phyloP scores from a whole-genome alignment of 495 filamentous ascomycete species.

The Penicillium paxilli region DNA sequence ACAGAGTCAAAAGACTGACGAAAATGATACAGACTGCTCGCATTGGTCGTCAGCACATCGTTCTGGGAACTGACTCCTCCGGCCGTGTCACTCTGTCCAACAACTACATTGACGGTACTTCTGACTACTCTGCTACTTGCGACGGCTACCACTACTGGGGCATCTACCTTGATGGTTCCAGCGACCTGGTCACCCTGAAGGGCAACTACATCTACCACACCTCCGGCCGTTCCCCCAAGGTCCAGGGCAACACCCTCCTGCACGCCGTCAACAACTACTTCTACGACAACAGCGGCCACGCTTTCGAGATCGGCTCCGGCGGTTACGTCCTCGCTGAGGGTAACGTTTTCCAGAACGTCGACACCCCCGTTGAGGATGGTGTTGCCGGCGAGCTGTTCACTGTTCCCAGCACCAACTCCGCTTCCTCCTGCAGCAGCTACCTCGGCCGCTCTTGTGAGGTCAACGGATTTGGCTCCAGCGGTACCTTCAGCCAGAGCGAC shows the following conservation, averaged over 20 bases:
- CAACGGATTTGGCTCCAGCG: slow-evolving; percentile 49
- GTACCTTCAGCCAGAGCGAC: slow-evolving; percentile 35
- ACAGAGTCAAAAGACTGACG: neutral
- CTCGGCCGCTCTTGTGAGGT: slow-evolving; percentile 46
- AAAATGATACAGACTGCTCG: slow-evolving; percentile 33
- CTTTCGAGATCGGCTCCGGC: slow-evolving; percentile 54
- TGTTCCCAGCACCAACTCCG: slow-evolving; percentile 32
- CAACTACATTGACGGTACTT: slow-evolving; percentile 43
- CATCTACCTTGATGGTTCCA: slow-evolving; percentile 40
- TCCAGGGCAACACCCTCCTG: slow-evolving; percentile 42
- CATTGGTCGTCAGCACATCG: slow-evolving; percentile 47
- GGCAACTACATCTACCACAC: slow-evolving; percentile 50
- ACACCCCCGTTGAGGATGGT: slow-evolving; percentile 23
- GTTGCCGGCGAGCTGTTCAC: slow-evolving; percentile 46
- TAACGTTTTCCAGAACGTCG: slow-evolving; percentile 59
- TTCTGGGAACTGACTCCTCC: slow-evolving; percentile 39
- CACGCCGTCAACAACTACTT: slow-evolving; percentile 62
- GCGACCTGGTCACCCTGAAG: slow-evolving; percentile 45
- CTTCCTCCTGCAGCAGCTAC: slow-evolving; percentile 36
- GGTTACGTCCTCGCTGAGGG: slow-evolving; percentile 57
- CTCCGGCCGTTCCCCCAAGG: slow-evolving; percentile 43
- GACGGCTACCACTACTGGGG: slow-evolving; percentile 50
- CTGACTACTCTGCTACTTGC: slow-evolving; percentile 42
- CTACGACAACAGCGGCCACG: slow-evolving; percentile 52
- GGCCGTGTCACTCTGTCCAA: slow-evolving; percentile 49